Evolutionary conservation across 306 rosid species (phyloP).

Genomic region (Cotoneaster glaucophyllus): DNA sequence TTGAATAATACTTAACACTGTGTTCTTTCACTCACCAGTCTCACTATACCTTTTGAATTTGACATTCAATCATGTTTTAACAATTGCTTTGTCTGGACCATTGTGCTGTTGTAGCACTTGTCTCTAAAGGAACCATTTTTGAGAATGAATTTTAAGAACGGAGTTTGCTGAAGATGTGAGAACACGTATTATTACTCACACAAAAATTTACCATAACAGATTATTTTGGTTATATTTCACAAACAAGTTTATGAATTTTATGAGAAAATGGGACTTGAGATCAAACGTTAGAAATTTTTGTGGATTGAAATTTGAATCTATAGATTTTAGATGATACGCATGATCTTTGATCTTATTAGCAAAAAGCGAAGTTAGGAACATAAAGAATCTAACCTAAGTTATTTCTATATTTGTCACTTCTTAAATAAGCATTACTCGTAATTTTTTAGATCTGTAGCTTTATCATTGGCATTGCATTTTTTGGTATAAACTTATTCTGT

Average conservation of each 20-base stretch:
- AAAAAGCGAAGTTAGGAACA: not conserved
- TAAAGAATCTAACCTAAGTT: not conserved
- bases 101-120: not conserved
- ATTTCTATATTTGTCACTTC: not conserved
- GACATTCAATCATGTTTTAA: not conserved
- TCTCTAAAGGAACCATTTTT: not conserved
- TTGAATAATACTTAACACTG: not conserved
- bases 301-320: not conserved
- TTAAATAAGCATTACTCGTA: not conserved
- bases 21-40: not conserved
- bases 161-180: not conserved
- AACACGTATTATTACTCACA: not conserved
- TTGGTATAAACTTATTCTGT: not conserved
- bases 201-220: not conserved
- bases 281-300: not conserved
- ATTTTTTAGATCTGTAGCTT: not conserved
- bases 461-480: not conserved
- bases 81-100: not conserved
- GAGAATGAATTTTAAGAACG: not conserved
- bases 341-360: not conserved
- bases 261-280: not conserved
- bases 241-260: not conserved
- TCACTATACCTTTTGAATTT: not conserved
- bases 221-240: no score
- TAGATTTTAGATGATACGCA: not conserved